Evolutionary conservation across 2,329 filamentous ascomycete genomes (phyloP), one percentile per base, ranked within the genome.

Genomic region (Acephala macrosclerotiorum): DNA sequence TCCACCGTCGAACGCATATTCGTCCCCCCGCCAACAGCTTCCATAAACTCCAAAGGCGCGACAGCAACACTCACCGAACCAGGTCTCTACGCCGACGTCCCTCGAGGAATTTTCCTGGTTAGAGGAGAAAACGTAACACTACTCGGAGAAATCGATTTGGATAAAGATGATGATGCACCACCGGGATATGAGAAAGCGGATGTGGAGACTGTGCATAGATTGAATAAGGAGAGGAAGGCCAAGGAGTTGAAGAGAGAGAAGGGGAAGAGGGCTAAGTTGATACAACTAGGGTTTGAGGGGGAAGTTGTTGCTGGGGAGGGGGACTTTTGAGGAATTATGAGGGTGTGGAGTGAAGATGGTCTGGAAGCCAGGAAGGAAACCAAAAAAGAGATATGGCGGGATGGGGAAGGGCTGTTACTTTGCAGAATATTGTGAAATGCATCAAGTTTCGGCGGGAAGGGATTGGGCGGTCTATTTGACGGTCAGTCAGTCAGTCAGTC

Each of bases 111-210:
- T 69, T 98, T 96, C 81, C 87, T 98, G 40, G 93, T 99, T 55
- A 87, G 96, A 66, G 96, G 96, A 72, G 96, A 99, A 82, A 99
- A 99, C 78, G 96, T 99, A n/a, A 84, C 97, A 60, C 84, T 99
- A 53, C 86, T 98, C 20, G 96, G 96, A 42, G 96, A 98, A 80
- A 97, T 99, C 74, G 96, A 99, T 78, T 87, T 99, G 26, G 96
- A 99, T 82, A 93, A 91, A 76, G 96, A 99, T 79, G 96, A 99
- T 78, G 90, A 96, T 65, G 85, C 93, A 16, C 93, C 93, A 0
- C 78, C 84, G 4, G 88, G 89, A 36, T 93, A 91, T 69, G 82
- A 87, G 73, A 76, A 78, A 69, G 93, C 89, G 1, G 85, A 92
- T 0, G 82, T 89, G 57, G 86, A 90, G 56, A 81, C 90, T 69